Conservation (phyloP, 192 early-diverging fungal genomes). For the Rhizophagus clarus region DNA sequence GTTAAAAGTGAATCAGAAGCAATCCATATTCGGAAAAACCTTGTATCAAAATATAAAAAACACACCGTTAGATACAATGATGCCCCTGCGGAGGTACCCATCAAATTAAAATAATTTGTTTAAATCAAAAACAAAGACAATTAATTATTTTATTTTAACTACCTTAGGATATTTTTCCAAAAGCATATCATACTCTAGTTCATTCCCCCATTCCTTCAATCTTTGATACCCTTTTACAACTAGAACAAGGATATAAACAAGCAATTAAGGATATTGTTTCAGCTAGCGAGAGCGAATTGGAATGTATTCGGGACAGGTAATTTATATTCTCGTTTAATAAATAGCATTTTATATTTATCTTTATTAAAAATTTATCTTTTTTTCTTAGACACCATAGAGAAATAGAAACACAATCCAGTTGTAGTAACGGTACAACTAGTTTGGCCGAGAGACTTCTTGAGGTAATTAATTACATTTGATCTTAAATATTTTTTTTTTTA, state of each 20-base stretch:
- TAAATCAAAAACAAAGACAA: not conserved
- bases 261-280: constrained; percentile 45
- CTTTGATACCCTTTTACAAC: constrained; percentile 57
- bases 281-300: constrained; percentile 39
- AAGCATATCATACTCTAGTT: constrained; percentile 60
- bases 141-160: constrained; percentile 8
- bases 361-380: no score
- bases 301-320: constrained; percentile 40
- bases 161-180: constrained; percentile 56
- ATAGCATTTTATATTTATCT: no score
- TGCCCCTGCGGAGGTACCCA: constrained; percentile 11
- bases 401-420: not conserved
- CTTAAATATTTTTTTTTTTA: not conserved
- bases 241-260: constrained; percentile 55
- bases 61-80: constrained; percentile 20
- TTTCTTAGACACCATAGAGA: not conserved
- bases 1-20: not conserved
- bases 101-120: not conserved
- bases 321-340: no score
- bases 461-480: not conserved
- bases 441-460: not conserved
- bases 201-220: constrained; percentile 56
- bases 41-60: constrained; percentile 25
- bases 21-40: not conserved
- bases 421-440: not conserved